phyloP scores from a whole-genome alignment of 202 grass and related monocot genomes.

The Carex arenaria region DNA sequence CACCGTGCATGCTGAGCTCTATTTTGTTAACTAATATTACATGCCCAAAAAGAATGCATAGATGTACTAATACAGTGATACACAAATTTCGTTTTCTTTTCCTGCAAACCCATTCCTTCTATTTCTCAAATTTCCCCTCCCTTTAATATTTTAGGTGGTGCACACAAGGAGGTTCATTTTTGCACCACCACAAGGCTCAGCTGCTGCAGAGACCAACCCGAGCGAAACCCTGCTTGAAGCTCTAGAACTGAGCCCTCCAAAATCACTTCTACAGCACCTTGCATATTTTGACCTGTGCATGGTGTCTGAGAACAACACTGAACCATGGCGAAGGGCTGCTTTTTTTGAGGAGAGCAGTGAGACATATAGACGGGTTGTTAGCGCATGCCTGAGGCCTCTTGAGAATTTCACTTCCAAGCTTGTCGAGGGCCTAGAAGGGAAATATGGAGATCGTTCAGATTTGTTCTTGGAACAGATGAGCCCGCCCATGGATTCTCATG shows the following conservation, averaged over 20 bases:
- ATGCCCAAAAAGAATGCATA: neutral
- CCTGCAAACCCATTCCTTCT: neutral
- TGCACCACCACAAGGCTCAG: constrained; percentile 75
- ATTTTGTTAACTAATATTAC: neutral
- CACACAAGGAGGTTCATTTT: constrained; percentile 90
- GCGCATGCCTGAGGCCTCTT: constrained; percentile 75
- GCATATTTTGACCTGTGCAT: constrained; percentile 86
- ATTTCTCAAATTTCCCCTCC: neutral
- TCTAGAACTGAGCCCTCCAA: constrained; percentile 64
- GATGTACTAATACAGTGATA: constrained; percentile 4
- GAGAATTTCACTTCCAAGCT: constrained; percentile 70
- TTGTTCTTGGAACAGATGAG: constrained; percentile 58
- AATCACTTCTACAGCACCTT: constrained; percentile 78
- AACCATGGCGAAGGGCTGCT: constrained; percentile 74
- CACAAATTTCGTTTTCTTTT: neutral
- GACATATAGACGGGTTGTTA: constrained; percentile 75
- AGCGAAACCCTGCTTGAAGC: constrained; percentile 74
- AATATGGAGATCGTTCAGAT: constrained; percentile 48
- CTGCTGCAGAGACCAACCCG: constrained; percentile 74
- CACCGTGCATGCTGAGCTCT: neutral
- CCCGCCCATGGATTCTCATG: constrained; percentile 1
- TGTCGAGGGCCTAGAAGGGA: constrained; percentile 53
- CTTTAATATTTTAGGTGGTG: constrained; percentile 51
- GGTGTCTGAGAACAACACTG: constrained; percentile 72
- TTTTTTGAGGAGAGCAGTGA: constrained; percentile 93